Conservation (phyloP, 345 rosid species). For the Excoecaria cochinchinensis region DNA sequence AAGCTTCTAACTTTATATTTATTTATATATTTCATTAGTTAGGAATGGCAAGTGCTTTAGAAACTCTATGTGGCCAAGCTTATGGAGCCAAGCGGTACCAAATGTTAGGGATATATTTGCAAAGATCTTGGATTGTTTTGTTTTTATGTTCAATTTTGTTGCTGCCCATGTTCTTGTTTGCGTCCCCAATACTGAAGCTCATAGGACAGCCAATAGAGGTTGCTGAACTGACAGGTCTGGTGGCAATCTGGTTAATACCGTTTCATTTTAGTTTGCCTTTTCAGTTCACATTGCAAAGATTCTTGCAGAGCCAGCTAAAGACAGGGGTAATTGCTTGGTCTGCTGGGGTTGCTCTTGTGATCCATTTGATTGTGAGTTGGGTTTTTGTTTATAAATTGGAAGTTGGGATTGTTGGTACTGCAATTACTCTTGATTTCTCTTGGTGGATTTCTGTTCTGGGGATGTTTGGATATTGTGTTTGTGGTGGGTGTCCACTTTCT, state of each 20-base stretch:
- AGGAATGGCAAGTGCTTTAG: conserved; percentile 65
- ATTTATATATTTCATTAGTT: conserved; percentile 20
- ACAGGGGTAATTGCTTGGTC: conserved; percentile 48
- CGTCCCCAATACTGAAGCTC: conserved; percentile 45
- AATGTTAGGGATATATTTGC: conserved; percentile 52
- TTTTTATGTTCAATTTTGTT: conserved; percentile 42
- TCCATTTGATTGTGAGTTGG: conserved; percentile 50
- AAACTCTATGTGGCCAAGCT: conserved; percentile 59
- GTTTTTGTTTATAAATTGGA: conserved; percentile 44
- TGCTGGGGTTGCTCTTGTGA: conserved; percentile 36
- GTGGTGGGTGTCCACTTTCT: conserved; percentile 51
- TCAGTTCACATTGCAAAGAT: conserved; percentile 55
- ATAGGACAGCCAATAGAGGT: conserved; percentile 48
- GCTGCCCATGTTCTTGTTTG: conserved; percentile 42
- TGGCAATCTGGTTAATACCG: conserved; percentile 57
- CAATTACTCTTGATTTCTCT: conserved; percentile 51
- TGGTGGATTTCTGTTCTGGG: conserved; percentile 60
- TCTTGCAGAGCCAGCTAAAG: conserved; percentile 56
- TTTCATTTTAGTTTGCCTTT: conserved; percentile 57
- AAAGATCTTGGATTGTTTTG: conserved; percentile 54
- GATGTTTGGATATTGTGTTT: conserved; percentile 36
- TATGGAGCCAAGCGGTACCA: conserved; percentile 48
- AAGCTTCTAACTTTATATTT: neutral
- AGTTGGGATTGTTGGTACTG: conserved; percentile 50
- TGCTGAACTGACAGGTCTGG: conserved; percentile 49